Base-by-base conservation (phyloP, 2,329 filamentous ascomycete genomes). In the Chrysosporium keratinophilum region DNA sequence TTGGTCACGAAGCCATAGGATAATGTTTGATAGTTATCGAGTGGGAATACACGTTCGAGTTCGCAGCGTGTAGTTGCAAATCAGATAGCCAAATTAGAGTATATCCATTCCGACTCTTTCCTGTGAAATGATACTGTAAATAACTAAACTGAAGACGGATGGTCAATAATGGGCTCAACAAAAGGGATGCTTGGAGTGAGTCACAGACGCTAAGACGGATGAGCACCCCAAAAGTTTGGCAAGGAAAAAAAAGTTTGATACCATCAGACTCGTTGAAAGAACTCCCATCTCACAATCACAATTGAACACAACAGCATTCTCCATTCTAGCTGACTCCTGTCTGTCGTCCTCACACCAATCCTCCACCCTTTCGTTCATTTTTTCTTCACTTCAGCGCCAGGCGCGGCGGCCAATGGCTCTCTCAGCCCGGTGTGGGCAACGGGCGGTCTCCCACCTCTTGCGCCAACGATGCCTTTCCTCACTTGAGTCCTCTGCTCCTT, bases 351-450 rank as follows among this genome's bases (percentile, higher is more conserved):
- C 19, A 19, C 43, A 4, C 40, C 5, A 23, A 44, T n/a, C n/a
- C 50, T 19, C 34, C 23, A 1, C 37, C 15, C 23, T 35, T 33
- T 49, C 42, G 35, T 34, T 23, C 15, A 9, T 43, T n/a, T 55
- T 33, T 41, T 19, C 15, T 7, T 48, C 42, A 11, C 52, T 55
- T 44, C 50, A 58, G 52, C 52, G 59, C 56, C 58, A 52, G 60
- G 66, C 65, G 66, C 65, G 60, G 62, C 60, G 63, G 68, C 67
- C 68, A 66, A 72, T 73, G 70, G 69, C 69, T 70, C 67, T 72
- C 63, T 65, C 69, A 61, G 69, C 70, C 69, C 70, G 69, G 61
- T 71, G 66, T 64, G 70, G 70, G 65, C 70, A 71, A 63, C 56
- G 58, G 37, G 67, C 68, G 58, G 63, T 68, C 53, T 65, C 67